Evolutionary conservation across 2,329 filamentous ascomycete genomes (phyloP), one percentile per base, ranked within the genome.

Genomic region (Calonectria hongkongensis): DNA sequence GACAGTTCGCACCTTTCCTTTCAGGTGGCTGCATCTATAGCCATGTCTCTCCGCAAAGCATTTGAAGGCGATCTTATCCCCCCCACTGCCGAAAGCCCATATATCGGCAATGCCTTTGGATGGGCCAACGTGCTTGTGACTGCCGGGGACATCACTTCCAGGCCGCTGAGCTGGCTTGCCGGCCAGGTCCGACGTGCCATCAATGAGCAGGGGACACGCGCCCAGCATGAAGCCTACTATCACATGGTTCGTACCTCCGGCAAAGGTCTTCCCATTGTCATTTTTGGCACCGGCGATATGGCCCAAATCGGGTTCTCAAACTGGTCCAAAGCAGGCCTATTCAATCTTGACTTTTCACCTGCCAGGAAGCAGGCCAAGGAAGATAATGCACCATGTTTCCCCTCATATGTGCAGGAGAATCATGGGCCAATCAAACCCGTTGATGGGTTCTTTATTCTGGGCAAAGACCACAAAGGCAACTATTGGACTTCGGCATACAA

Each of bases 401-500:
- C 72, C 27, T 47, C 45, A 7, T 62, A 71, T 8, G 66, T 67
- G 15, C 68, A 71, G 36, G 39, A 68, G 50, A 60, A 71, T 0
- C 66, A 66, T 8, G 68, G 71, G 0, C 48, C 56, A 8, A 18
- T 68, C 1, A 71, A 43, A 21, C 48, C 68, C 2, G 68, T 48
- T 15, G 58, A 75, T 51, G 64, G 74, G 1, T 68, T 47, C 18
- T 70, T 41, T 18, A 51, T 72, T 33, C 21, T 68, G 21, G 70
- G 54, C 2, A 71, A 65, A 27, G 68, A 70, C 39, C 41, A 28
- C 25, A 75, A 75, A 15, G 73, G 67, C 8, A 75, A 73, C 50
- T 74, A 75, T 33, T 74, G 71, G 74, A 60, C 41, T 13, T 56
- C 71, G n/a, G 47, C 36, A 12, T 73, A 50, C 25, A 75, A 73